Evolutionary conservation across 306 rosid genomes (phyloP), one percentile per base, ranked within the genome.

Genomic region (Vigna reflexopilosa): DNA sequence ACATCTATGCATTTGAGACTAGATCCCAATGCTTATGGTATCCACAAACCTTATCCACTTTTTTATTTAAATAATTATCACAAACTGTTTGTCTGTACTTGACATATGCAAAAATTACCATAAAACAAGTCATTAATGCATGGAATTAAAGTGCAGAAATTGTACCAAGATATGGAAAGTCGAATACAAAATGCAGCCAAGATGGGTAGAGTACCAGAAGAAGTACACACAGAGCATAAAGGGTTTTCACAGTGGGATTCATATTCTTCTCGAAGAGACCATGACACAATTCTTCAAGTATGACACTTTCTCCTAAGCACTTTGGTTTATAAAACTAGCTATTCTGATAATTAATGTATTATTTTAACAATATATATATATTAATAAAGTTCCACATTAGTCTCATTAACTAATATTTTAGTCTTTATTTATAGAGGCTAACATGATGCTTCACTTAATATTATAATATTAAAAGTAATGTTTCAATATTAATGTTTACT

Each of bases 221-320:
- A 92, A 47, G 62, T 59, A 45, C 82, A 24, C 9, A 77, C 77
- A 12, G 81, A 72, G 62, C 59, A 86, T 28, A 48, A 66, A 48
- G 86, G 79, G 10, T 90, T 92, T 79, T 79, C 86, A 48, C 75
- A 83, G 34, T 90, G 97, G 96, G 82, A 84, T 36, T 66, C 92
- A 0, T 86, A 58, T 76, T 57, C 80, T 70, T 90, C 97, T 80
- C 84, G 44, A 9, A 83, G 80, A 11, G 91, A 90, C 74, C 93
- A 92, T 16, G 82, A 83, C 66, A 70, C 93, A 49, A 77, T 92
- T 74, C 77, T 92, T 75, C 90, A 82, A 45, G 97, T 90, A 85
- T 56, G 44, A 20, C 4, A 8, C 58, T 51, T 38, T 36, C 38
- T 57, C 62, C 4, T 26, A 15, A n/a, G 2, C 17, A 42, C 3